These are phyloP conservation scores for Dendrobium huoshanense DNA, from an alignment of 106 monocot genomes.

Conservation along the genomic window DNA sequence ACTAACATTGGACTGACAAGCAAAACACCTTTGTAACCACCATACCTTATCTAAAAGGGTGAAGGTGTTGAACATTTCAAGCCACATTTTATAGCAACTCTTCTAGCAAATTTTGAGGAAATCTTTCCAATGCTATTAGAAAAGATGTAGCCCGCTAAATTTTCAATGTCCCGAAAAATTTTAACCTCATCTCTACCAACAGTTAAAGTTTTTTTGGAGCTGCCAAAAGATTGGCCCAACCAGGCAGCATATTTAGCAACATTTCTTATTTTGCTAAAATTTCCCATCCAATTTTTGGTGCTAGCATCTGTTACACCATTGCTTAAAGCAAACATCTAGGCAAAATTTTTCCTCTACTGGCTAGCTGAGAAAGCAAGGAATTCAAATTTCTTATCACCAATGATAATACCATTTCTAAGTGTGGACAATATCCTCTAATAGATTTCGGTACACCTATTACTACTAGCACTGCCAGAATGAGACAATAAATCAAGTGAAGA, in stretches of 20 bases:
- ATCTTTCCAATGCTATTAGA: constrained; percentile 98
- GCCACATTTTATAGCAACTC: constrained; percentile 59
- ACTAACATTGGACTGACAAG: constrained; percentile 59
- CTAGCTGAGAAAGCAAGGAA: constrained; percentile 94
- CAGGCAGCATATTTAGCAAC: constrained; percentile 90
- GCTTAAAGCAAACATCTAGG: constrained; percentile 90
- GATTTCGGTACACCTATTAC: constrained; percentile 37
- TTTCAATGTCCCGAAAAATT: constrained; percentile 53
- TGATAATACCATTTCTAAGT: constrained; percentile 54
- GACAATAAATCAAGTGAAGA: constrained; percentile 46
- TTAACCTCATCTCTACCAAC: constrained; percentile 47
- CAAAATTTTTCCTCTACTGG: constrained; percentile 71
- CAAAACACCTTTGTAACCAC: constrained; percentile 88
- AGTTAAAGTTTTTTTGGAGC: constrained; percentile 67
- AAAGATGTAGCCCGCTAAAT: constrained; percentile 38
- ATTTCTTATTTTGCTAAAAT: constrained; percentile 73
- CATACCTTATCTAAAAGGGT: constrained; percentile 81
- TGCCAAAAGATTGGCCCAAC: constrained; percentile 82
- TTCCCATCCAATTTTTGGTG: constrained; percentile 73
- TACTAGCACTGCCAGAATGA: constrained; percentile 10
- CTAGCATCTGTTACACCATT: constrained; percentile 32
- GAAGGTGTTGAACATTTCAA: constrained; percentile 56
- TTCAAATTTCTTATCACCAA: constrained; percentile 83
- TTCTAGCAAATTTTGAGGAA: constrained; percentile 58
- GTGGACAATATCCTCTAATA: constrained; percentile 57